Evolutionary conservation across 108 stramenopile species (phyloP).

Genomic region (Pseudonitzschia multiseries): DNA sequence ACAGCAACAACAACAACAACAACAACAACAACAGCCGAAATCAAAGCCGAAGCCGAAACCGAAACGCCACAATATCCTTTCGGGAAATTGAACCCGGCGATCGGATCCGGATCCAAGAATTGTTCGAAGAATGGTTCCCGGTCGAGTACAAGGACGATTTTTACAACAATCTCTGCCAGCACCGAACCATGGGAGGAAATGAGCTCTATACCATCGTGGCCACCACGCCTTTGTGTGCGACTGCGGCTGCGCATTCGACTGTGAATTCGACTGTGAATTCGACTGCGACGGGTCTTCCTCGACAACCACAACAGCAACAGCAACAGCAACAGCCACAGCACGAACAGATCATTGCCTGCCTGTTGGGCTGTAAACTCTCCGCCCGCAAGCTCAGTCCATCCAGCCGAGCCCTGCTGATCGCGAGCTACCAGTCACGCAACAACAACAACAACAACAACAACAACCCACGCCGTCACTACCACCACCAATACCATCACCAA

Average conservation of each 20-base stretch:
- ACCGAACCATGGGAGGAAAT: conserved; percentile 36
- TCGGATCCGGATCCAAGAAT: conserved; percentile 48
- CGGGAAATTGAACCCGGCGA: conserved; percentile 55
- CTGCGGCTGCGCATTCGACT: too few relatives aligned
- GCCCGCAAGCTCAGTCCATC: conserved; percentile 14
- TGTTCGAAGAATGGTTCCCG: conserved; percentile 79
- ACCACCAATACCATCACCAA: background rate
- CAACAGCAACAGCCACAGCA: background rate
- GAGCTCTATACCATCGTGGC: conserved; percentile 36
- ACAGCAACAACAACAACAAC: background rate
- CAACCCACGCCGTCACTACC: too few relatives aligned
- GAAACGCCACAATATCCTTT: conserved; percentile 42
- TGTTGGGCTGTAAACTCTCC: conserved; percentile 44
- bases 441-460: background rate
- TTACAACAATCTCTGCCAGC: conserved; percentile 51
- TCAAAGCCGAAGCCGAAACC: too few relatives aligned
- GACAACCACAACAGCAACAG: background rate
- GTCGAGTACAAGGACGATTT: conserved; percentile 70
- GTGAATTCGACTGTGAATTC: too few relatives aligned
- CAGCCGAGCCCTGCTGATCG: conserved; percentile 50
- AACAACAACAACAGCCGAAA: background rate
- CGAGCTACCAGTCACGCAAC: conserved; percentile 21
- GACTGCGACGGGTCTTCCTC: too few relatives aligned
- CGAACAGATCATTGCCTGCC: conserved; percentile 46
- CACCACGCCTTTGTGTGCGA: too few relatives aligned